Conservation (phyloP, 192 early-diverging fungal genomes). For the Mortierella antarctica region DNA sequence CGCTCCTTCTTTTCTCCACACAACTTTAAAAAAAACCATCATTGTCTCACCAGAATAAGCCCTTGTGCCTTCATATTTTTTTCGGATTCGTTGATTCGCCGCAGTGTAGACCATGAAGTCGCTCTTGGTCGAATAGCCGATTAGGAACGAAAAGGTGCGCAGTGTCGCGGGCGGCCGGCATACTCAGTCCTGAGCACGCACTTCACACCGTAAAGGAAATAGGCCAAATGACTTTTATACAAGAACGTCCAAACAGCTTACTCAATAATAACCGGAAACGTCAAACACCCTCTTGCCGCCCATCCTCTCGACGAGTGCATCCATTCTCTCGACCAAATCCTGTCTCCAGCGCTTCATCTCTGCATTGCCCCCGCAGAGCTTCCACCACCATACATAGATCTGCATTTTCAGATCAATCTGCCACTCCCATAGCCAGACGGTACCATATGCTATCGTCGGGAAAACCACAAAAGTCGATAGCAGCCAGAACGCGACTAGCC, state of each 20-base stretch:
- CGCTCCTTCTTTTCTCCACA: no score
- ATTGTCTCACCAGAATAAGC: no score
- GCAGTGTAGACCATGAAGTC: no score
- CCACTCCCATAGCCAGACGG: constrained; percentile 52
- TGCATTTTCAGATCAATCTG: constrained; percentile 50
- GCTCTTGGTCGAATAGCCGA: no score
- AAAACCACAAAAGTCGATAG: constrained; percentile 24
- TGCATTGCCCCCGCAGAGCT: constrained; percentile 38
- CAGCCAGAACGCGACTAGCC: constrained; percentile 29
- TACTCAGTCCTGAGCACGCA: not conserved
- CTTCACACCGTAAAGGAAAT: no score
- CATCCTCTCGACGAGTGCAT: constrained; percentile 30
- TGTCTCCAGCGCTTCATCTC: constrained; percentile 50
- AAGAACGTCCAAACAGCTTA: no score
- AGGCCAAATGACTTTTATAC: no score
- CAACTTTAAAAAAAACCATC: no score
- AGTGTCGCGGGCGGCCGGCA: no score
- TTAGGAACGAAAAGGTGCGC: no score
- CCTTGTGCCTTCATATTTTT: no score
- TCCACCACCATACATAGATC: constrained; percentile 52
- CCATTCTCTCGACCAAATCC: constrained; percentile 20
- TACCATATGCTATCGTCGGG: constrained; percentile 30
- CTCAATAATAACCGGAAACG: constrained; percentile 21
- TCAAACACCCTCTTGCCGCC: constrained; percentile 33
- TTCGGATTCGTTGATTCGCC: no score